Conservation (phyloP, 768 basidiomycete genomes). For the Rhodotorula diobovata region DNA sequence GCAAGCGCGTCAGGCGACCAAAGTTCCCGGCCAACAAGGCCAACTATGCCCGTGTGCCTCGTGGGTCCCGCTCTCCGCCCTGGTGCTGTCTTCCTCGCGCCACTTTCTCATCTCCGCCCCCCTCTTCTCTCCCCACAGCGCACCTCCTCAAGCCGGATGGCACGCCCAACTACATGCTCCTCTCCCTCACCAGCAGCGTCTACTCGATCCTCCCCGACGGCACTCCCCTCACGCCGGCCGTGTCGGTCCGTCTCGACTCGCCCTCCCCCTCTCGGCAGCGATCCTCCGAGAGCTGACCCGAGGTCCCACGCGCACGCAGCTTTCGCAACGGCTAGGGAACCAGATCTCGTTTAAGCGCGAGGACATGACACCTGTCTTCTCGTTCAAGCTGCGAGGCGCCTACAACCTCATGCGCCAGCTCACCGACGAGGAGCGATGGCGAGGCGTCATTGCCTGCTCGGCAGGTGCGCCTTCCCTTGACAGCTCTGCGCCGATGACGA, state of each 20-base stretch:
- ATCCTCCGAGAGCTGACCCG: neutral
- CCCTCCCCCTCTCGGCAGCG: neutral
- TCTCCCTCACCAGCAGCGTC: slow-evolving; percentile 83
- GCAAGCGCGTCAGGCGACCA: slow-evolving; percentile 1
- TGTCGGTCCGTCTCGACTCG: neutral
- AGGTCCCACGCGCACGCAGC: slow-evolving; percentile 51
- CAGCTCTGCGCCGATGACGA: too few relatives aligned
- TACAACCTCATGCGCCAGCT: slow-evolving; percentile 97
- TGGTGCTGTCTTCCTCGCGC: too few relatives aligned
- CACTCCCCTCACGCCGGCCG: slow-evolving; percentile 33
- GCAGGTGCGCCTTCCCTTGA: slow-evolving; percentile 68
- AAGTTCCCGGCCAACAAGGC: slow-evolving; percentile 14
- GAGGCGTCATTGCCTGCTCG: slow-evolving; percentile 95
- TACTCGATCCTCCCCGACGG: slow-evolving; percentile 76
- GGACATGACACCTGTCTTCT: slow-evolving; percentile 89
- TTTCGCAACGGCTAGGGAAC: slow-evolving; percentile 82
- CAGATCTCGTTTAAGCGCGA: slow-evolving; percentile 95
- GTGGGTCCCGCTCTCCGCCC: neutral
- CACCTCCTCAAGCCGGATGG: slow-evolving; percentile 63
- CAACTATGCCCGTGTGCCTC: slow-evolving; percentile 12
- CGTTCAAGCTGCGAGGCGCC: slow-evolving; percentile 96
- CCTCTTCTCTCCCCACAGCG: neutral
- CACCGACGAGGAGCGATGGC: slow-evolving; percentile 83
- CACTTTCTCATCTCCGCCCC: neutral
- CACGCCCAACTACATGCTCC: slow-evolving; percentile 78